Evolutionary conservation across 164 flowering plant species (phyloP), one percentile per base, ranked within the genome.

Genomic region (Vitis rupestris): DNA sequence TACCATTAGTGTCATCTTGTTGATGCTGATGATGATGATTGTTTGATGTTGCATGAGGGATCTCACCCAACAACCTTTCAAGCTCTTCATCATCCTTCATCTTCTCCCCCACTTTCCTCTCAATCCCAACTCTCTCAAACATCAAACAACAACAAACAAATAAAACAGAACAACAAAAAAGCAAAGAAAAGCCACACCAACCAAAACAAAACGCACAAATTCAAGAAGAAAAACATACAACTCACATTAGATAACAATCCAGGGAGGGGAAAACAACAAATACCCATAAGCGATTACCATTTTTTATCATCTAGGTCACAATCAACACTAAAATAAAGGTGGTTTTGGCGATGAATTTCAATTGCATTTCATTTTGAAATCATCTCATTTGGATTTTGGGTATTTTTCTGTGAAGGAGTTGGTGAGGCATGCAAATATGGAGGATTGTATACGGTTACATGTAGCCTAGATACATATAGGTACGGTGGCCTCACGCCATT

Each of bases 381-480:
- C 64, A 70, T 64, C 61, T 58, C 65, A 60, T 73, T 78, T 74
- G 27, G 61, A 48, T 56, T 75, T 55, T 67, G 70, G 69, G 66
- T 59, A 19, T 54, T 70, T 63, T n/a, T 70, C 50, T 51, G 19
- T 13, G 52, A 52, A 31, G 47, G 69, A 67, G 75, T 73, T 67
- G 80, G 76, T 76, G 74, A 74, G 61, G 69, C 83, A 80, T 72
- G 83, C 80, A 77, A 70, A 77, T 76, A 68, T 17, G 72, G 65
- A 71, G 76, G 70, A 50, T 59, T 62, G 53, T 64, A 74, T 71
- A 76, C 71, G 72, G 69, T 74, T 57, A 27, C 66, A 8, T 47
- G 27, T 14, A 64, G 68, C 63, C 69, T 72, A 66, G 63, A 23
- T 19, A 50, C 50, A 60, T 59, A 16, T 47, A 16, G 15, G 11